phyloP scores from a whole-genome alignment of 176 grass and related monocot genomes.

The Urochloa ruziziensis region DNA sequence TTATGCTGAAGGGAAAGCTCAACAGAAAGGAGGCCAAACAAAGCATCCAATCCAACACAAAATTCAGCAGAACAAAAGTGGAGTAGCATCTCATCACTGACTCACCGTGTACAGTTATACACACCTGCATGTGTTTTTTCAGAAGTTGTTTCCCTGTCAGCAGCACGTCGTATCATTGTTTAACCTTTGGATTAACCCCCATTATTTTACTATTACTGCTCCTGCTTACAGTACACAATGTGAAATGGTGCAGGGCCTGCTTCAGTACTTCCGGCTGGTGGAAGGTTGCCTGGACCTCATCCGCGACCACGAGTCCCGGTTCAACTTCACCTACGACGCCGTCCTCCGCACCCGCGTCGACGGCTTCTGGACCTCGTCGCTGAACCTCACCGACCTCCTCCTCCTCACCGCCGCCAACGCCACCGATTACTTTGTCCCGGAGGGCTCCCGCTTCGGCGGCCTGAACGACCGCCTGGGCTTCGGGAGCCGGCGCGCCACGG shows the following conservation, averaged over 20 bases:
- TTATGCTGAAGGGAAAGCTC: no score
- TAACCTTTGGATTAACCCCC: no score
- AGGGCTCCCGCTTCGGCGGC: conserved; percentile 66
- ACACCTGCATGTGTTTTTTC: no score
- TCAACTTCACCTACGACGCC: conserved; percentile 63
- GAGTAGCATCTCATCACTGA: no score
- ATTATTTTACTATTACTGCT: no score
- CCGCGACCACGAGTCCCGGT: conserved; percentile 38
- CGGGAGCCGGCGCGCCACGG: conserved; percentile 36
- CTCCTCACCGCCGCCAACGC: background rate
- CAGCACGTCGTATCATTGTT: no score
- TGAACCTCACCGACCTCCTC: background rate
- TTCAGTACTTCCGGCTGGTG: conserved; percentile 79
- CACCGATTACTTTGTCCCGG: conserved; percentile 53
- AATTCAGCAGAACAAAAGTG: no score
- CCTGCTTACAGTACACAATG: no score
- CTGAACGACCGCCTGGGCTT: conserved; percentile 80
- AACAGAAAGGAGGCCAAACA: no score
- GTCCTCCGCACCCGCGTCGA: conserved; percentile 80
- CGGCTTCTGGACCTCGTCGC: conserved; percentile 58
- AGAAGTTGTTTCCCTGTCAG: no score
- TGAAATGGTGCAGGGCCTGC: conserved; percentile 50
- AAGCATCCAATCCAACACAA: no score
- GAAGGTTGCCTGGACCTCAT: conserved; percentile 83
- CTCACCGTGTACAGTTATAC: no score